Evolutionary conservation across 176 grass and related monocot genomes (phyloP).

Genomic region (Zea mays): Zm-B73-REFERENCE-NAM-5.0 NC_050102.1:143734001-143734500

Average conservation of each 20-base stretch:
- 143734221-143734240: conserved; percentile 97
- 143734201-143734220: conserved; percentile 92
- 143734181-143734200: conserved; percentile 77
- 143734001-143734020: conserved; percentile 76
- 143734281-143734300: conserved; percentile 38
- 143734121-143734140: conserved; percentile 50
- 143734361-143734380: neutral
- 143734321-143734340: conserved; percentile 23
- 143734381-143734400: conserved; percentile 5
- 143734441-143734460: conserved; percentile 94
- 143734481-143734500: conserved; percentile 97
- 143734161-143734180: conserved; percentile 17
- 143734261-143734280: conserved; percentile 98
- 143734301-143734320: conserved; percentile 35
- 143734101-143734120: conserved; percentile 73
- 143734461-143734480: conserved; percentile 93
- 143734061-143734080: conserved; percentile 75
- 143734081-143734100: conserved; percentile 65
- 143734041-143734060: conserved; percentile 87
- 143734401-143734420: conserved; percentile 97
- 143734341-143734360: neutral
- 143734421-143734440: conserved; percentile 97
- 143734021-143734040: conserved; percentile 71
- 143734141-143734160: conserved; percentile 37
- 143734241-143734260: conserved; percentile 99